Evolutionary conservation across 495 filamentous ascomycete species (phyloP).

Genomic region (Daldinia caldariorum): DNA sequence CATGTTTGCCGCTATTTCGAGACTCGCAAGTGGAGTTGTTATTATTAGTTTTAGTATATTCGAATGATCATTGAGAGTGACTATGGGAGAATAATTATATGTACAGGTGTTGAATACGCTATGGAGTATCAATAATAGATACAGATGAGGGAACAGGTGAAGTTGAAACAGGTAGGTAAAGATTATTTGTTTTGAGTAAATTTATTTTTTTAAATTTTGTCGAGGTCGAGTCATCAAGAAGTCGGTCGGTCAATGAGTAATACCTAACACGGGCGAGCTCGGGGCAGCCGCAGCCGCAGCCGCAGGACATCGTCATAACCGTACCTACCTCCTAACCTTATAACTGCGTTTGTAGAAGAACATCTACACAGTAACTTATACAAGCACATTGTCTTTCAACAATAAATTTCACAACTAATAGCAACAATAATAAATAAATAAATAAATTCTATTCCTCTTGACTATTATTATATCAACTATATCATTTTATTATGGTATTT

Average conservation of each 20-base stretch:
- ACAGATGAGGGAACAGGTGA: neutral
- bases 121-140: neutral
- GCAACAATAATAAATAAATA: too few species aligned
- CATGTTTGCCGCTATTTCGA: conserved; percentile 54
- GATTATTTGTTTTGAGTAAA: neutral
- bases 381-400: too few species aligned
- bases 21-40: conserved; percentile 31
- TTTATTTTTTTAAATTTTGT: neutral
- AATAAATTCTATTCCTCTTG: too few species aligned
- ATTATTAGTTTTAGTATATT: conserved; percentile 38
- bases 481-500: too few species aligned
- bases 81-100: conserved; percentile 2
- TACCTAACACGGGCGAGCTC: conserved; percentile 6
- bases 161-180: neutral
- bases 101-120: neutral
- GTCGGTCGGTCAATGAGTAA: conserved; percentile 14
- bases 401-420: too few species aligned
- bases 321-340: too few species aligned
- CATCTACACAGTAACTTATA: neutral
- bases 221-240: conserved; percentile 6
- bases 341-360: neutral
- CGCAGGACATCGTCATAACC: neutral
- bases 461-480: too few species aligned
- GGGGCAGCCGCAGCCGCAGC: neutral
- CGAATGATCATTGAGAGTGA: conserved; percentile 43